A percentile compares a stretch with the other conserved stretches of the same genome.
These are phyloP conservation scores for Didymella sp. DNA, from an alignment of 2,329 filamentous ascomycete genomes.

Conservation along the genomic window DNA sequence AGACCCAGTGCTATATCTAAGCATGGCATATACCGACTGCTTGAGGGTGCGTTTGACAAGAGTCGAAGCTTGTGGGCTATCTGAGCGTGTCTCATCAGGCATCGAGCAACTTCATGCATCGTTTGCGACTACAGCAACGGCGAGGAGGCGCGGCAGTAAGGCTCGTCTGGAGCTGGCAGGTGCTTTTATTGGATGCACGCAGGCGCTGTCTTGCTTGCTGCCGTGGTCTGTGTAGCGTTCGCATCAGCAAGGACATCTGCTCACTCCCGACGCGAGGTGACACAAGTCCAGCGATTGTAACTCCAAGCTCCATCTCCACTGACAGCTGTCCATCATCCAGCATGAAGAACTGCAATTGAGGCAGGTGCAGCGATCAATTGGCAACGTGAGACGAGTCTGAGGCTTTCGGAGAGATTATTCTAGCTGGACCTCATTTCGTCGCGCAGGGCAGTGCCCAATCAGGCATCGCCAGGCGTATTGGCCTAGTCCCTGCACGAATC, in stretches of 20 bases:
- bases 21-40: neutral
- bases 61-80: neutral
- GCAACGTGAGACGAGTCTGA: constrained; percentile 25
- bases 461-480: constrained; percentile 10
- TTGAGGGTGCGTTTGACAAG: neutral
- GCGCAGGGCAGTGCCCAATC: constrained; percentile 35
- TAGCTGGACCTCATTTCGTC: constrained; percentile 42
- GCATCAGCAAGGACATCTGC: constrained; percentile 22
- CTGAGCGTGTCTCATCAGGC: constrained; percentile 9
- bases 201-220: constrained; percentile 20
- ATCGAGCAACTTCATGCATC: constrained; percentile 10
- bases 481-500: constrained; percentile 29
- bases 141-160: neutral
- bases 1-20: neutral
- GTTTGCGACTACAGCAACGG: constrained; percentile 3
- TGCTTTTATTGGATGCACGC: constrained; percentile 7
- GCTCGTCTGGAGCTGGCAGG: constrained; percentile 13
- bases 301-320: constrained; percentile 1
- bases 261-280: constrained; percentile 14
- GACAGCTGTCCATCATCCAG: constrained; percentile 10
- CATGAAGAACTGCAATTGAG: constrained; percentile 18
- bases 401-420: constrained; percentile 35
- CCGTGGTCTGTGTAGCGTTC: constrained; percentile 19
- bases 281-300: constrained; percentile 8
- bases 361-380: constrained; percentile 12